Base-by-base conservation (phyloP, 345 rosid genomes). In the Gossypium raimondii region DNA sequence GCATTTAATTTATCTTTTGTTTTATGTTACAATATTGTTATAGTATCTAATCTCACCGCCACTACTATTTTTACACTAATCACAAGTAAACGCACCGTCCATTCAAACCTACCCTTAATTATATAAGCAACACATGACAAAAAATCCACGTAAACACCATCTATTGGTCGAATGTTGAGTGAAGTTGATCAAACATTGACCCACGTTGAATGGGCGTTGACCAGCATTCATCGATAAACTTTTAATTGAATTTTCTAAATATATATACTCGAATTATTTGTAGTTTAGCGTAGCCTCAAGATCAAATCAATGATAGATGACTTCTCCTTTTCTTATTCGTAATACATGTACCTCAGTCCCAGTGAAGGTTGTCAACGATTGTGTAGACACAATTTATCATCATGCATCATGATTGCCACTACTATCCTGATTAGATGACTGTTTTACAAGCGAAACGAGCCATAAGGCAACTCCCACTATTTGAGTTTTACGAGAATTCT, bases 71-170 rank as follows among this genome's bases (percentile, higher is more conserved):
- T 29, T 29, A 0, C 5, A 29, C 1, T 29, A 29, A 3, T 0
- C 5, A 0, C 3, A 29, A 0, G 1, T 29, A 29, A 29, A 29
- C 1, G 0, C 3, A 0, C 34, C 0, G 0, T 0, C 34, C 5
- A 29, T 29, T 0, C 1, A 29, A 29, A 29, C 1, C 5, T 1
- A 29, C 5, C 0, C 0, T 3, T 34, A 34, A 34, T 34, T 5
- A 4, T 4, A 34, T 34, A 34, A 34, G 1, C 38, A 34, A 34
- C 38, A 34, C 38, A 34, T 34, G 38, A 34, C 38, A 34, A 34
- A 34, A 34, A 34, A 34, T 34, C 38, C 38, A 34, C 7, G 1
- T 4, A 34, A 34, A 4, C 0, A 34, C 7, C 38, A 4, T 34
- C 38, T 34, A 34, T 34, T 4, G 7, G 38, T 34, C 38, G 38